Conservation (phyloP, 192 early-diverging fungal genomes). For the Haplosporangium gracile region DNA sequence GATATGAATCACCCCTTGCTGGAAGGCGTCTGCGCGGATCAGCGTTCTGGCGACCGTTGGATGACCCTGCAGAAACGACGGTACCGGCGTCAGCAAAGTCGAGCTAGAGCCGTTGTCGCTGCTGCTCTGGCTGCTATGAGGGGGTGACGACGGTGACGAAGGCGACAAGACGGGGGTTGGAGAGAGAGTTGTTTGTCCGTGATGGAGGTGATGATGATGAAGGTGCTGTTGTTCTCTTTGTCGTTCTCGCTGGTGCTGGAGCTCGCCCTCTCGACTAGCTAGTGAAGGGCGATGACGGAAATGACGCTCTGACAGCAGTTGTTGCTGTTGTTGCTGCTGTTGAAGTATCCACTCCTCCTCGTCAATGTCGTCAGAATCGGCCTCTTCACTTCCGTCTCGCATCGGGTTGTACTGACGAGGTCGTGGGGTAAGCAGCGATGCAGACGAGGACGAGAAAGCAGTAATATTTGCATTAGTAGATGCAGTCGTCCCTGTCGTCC, state of each 20-base stretch:
- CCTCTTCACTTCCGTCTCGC: background rate
- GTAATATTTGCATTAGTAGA: background rate
- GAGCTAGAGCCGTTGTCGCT: background rate
- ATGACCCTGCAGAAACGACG: slow-evolving; percentile 23
- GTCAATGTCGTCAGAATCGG: background rate
- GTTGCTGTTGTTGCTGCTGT: slow-evolving; percentile 4
- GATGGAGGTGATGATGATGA: background rate
- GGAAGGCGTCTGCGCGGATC: slow-evolving; percentile 33
- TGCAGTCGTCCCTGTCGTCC: background rate
- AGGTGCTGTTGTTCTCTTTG: background rate
- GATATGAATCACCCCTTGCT: slow-evolving; percentile 40
- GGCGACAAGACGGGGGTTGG: background rate
- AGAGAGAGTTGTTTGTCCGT: background rate
- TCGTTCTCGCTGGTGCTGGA: background rate
- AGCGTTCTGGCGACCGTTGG: slow-evolving; percentile 12
- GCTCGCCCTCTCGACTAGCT: background rate
- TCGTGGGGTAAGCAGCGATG: background rate
- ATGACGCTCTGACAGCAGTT: background rate
- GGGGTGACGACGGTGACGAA: background rate
- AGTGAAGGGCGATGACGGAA: background rate
- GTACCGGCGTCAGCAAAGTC: background rate
- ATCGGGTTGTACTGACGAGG: background rate
- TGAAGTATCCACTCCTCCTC: background rate
- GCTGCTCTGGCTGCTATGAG: background rate
- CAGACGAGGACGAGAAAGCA: background rate